A percentile compares a stretch with the other conserved stretches of the same genome.
Conservation (phyloP, 768 basidiomycete species). For the Termitomyces sp. region DNA sequence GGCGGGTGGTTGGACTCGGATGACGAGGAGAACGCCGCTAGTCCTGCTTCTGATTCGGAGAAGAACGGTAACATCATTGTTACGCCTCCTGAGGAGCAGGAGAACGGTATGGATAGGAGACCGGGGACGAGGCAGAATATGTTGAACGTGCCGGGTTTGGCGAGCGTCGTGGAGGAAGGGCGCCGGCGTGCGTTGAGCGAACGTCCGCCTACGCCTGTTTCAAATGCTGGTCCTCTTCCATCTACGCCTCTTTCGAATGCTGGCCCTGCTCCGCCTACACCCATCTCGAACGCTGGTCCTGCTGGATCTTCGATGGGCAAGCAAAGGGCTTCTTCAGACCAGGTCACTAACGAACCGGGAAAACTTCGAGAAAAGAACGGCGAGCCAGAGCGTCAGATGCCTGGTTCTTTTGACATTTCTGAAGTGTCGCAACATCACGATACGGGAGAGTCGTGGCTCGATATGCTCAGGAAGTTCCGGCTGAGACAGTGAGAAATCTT, state of each 20-base stretch:
- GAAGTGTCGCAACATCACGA: constrained; percentile 8
- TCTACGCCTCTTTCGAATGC: background rate
- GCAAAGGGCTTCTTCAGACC: background rate
- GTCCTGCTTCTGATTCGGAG: constrained; percentile 21
- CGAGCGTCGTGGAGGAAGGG: background rate
- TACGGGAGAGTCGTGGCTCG: constrained; percentile 19
- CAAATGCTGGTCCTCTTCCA: background rate
- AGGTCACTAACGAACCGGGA: constrained; percentile 17
- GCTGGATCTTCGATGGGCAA: background rate
- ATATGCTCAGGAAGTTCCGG: constrained; percentile 24
- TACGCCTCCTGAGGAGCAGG: constrained; percentile 19
- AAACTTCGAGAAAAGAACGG: constrained; percentile 11
- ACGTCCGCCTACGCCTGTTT: constrained; percentile 2
- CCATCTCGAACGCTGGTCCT: background rate
- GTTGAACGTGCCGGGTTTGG: background rate
- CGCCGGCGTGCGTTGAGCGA: background rate
- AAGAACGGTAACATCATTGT: constrained; percentile 38
- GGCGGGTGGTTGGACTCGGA: constrained; percentile 26
- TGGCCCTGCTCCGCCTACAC: background rate
- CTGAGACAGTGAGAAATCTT: constrained; percentile 26
- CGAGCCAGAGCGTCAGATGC: constrained; percentile 36
- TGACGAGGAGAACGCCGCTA: constrained; percentile 19
- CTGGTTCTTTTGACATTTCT: constrained; percentile 43
- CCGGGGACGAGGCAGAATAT: constrained; percentile 7
- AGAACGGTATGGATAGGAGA: constrained; percentile 13